Conservation (phyloP, 805 yeast species). For the Candida adriatica region DNA sequence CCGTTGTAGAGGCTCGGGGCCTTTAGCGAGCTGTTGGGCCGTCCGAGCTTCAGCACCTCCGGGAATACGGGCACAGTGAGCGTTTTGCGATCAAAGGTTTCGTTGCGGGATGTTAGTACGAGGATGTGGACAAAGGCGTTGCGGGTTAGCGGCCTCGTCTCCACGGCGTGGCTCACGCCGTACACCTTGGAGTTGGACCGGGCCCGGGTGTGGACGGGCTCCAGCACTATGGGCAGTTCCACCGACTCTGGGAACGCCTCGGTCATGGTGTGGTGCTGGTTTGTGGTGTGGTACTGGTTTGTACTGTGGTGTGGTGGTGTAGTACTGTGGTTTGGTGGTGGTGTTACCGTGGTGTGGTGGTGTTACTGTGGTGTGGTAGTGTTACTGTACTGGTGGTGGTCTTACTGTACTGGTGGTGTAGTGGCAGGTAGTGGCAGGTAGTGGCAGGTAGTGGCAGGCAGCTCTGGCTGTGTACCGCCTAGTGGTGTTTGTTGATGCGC, state of each 20-base stretch:
- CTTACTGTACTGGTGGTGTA: too few relatives aligned
- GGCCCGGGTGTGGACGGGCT: not conserved
- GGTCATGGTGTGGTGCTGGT: too few relatives aligned
- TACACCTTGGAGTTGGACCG: constrained; percentile 1
- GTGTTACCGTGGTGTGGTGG: too few relatives aligned
- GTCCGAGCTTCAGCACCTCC: constrained; percentile 77
- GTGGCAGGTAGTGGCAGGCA: too few relatives aligned
- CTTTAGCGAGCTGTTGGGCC: constrained; percentile 64
- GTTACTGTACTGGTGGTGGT: too few relatives aligned
- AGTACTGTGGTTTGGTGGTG: too few relatives aligned
- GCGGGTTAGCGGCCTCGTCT: constrained; percentile 2
- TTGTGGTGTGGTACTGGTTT: too few relatives aligned
- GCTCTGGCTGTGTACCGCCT: too few relatives aligned
- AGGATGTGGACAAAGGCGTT: constrained; percentile 45
- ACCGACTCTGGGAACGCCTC: not conserved
- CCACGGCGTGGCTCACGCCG: not conserved
- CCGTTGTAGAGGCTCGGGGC: constrained; percentile 71
- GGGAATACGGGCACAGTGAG: constrained; percentile 78
- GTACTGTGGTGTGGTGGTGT: too few relatives aligned
- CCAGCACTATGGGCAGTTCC: not conserved
- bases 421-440: too few relatives aligned
- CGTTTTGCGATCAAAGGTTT: constrained; percentile 74
- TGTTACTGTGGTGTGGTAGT: too few relatives aligned
- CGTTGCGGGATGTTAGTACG: constrained; percentile 71
- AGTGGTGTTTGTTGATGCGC: too few relatives aligned